A percentile compares a stretch with the other conserved stretches of the same genome.
These are phyloP conservation scores for Rhizopus delemar DNA, from an alignment of 371 early-diverging fungal species.

Conservation along the genomic window DNA sequence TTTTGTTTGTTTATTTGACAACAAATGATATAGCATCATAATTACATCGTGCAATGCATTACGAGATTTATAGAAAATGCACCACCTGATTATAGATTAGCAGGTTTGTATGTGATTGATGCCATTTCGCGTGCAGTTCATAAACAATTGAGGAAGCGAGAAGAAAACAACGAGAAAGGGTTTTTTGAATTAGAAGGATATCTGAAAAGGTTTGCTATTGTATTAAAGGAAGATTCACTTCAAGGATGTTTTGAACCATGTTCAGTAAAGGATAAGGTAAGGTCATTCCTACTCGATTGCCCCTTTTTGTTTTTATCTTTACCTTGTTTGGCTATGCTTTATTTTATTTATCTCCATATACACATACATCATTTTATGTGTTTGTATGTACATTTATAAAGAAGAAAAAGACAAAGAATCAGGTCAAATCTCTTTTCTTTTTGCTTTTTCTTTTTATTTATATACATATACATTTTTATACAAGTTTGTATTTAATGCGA, in stretches of 20 bases:
- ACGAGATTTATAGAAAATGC: constrained; percentile 58
- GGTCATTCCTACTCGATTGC: constrained; percentile 15
- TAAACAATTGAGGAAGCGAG: constrained; percentile 37
- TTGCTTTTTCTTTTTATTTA: constrained; percentile 14
- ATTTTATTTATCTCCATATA: constrained; percentile 1
- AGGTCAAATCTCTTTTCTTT: background rate
- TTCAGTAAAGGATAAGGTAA: constrained; percentile 51
- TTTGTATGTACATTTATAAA: too few relatives aligned
- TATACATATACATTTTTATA: too few relatives aligned
- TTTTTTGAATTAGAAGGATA: constrained; percentile 33
- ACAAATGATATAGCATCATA: constrained; percentile 53
- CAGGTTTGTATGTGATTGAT: constrained; percentile 71
- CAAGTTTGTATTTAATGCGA: too few relatives aligned
- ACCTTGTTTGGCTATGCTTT: constrained; percentile 5
- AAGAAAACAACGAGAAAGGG: constrained; percentile 25
- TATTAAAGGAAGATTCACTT: constrained; percentile 36
- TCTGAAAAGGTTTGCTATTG: constrained; percentile 43
- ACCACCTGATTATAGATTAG: constrained; percentile 62
- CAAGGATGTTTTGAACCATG: constrained; percentile 40
- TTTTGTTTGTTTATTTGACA: background rate
- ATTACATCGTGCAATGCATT: constrained; percentile 58
- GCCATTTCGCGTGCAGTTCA: constrained; percentile 60
- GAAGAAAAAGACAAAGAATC: too few relatives aligned
- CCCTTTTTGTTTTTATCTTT: background rate
- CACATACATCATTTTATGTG: too few relatives aligned